phyloP scores from a whole-genome alignment of 805 yeast genomes.

The Metahyphopichia silvanorum region DNA sequence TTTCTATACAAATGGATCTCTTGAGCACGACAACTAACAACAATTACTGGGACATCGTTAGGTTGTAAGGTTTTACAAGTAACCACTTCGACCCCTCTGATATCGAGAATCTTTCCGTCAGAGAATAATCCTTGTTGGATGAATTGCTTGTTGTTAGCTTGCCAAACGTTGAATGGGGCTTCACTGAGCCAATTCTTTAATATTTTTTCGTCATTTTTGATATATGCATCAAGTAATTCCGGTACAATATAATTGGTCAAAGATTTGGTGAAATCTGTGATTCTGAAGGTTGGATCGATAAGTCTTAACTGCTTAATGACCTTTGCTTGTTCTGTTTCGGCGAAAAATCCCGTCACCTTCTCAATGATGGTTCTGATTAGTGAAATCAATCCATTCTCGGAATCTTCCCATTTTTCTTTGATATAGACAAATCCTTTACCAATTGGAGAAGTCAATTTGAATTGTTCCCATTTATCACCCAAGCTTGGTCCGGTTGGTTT shows the following conservation, averaged over 20 bases:
- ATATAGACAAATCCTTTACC: constrained; percentile 63
- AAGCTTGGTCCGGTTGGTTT: constrained; percentile 69
- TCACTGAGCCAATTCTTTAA: constrained; percentile 92
- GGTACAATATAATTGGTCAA: constrained; percentile 92
- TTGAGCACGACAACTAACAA: constrained; percentile 94
- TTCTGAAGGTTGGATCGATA: constrained; percentile 85
- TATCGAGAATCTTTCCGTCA: constrained; percentile 88
- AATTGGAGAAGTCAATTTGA: constrained; percentile 62
- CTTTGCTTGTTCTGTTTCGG: constrained; percentile 94
- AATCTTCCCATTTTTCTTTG: constrained; percentile 82
- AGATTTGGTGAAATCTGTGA: constrained; percentile 74
- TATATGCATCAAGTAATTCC: constrained; percentile 92
- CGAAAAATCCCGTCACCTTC: constrained; percentile 83
- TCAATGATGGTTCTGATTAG: constrained; percentile 75
- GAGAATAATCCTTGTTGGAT: constrained; percentile 87
- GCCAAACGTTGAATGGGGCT: constrained; percentile 94
- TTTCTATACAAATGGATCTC: constrained; percentile 88
- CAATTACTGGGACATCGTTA: constrained; percentile 86
- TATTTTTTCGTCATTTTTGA: constrained; percentile 80
- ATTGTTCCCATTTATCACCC: constrained; percentile 63
- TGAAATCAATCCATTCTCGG: constrained; percentile 87
- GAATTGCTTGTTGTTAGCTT: constrained; percentile 88
- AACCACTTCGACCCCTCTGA: constrained; percentile 90
- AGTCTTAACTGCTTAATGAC: constrained; percentile 82
- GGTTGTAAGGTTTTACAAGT: constrained; percentile 88